phyloP scores from a whole-genome alignment of 106 monocot genomes.

The Dioscorea dumetorum region DNA sequence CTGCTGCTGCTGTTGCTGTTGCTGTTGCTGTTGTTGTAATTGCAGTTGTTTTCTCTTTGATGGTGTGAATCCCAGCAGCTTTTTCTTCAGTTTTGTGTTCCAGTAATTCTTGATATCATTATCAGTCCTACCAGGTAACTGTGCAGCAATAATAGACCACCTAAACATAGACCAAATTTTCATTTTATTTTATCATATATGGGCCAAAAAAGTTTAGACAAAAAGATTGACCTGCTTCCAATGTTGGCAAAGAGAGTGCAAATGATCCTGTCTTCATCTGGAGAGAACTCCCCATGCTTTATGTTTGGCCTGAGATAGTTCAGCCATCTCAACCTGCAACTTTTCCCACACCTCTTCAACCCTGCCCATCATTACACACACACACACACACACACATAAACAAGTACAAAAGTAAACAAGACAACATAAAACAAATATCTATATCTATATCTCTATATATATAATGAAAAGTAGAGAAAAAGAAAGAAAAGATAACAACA shows the following conservation, averaged over 20 bases:
- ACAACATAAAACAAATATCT: no score
- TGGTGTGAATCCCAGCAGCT: constrained; percentile 30
- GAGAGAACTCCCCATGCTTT: constrained; percentile 63
- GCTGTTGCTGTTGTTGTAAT: constrained; percentile 14
- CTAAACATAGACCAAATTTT: constrained; percentile 3
- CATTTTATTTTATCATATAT: no score
- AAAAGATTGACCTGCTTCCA: constrained; percentile 38
- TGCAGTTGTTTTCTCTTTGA: constrained; percentile 23
- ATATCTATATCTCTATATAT: not conserved
- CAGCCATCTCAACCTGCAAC: constrained; percentile 88
- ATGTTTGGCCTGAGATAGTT: constrained; percentile 69
- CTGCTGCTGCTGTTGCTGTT: constrained; percentile 13
- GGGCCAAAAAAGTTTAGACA: not conserved
- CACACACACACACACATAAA: no score
- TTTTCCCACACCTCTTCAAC: constrained; percentile 91
- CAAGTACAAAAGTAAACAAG: no score
- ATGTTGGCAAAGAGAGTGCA: constrained; percentile 50
- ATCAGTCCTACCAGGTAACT: constrained; percentile 40
- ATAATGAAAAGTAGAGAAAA: not conserved
- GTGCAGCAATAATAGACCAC: constrained; percentile 47
- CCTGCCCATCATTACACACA: constrained; percentile 43
- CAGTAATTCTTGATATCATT: constrained; percentile 61
- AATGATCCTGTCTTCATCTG: constrained; percentile 47
- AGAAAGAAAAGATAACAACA: not conserved
- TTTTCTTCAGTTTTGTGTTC: constrained; percentile 62